Evolutionary conservation across 2,329 filamentous ascomycete species (phyloP).

Genomic region (Aspergillus sp.): DNA sequence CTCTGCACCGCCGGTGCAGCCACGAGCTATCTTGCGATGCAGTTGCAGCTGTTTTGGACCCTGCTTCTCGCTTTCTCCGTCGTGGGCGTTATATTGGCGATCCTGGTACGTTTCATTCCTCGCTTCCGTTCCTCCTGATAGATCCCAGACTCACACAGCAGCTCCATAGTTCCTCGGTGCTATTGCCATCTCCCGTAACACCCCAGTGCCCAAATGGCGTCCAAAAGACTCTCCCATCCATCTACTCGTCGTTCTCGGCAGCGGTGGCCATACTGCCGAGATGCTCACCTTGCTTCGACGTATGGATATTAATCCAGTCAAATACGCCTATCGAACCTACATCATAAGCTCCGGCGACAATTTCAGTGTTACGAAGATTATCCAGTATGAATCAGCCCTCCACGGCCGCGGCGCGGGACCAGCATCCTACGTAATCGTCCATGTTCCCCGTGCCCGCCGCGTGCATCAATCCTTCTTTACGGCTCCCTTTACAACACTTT

Average conservation of each 20-base stretch:
- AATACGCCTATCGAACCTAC: conserved; percentile 72
- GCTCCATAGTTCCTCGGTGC: conserved; percentile 24
- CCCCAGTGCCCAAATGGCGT: conserved; percentile 30
- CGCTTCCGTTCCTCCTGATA: not conserved
- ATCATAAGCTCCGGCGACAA: conserved; percentile 74
- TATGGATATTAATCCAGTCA: conserved; percentile 47
- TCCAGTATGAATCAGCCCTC: conserved; percentile 59
- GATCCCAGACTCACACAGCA: not conserved
- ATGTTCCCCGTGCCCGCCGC: conserved; percentile 72
- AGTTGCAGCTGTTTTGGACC: not conserved
- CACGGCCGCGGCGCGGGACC: conserved; percentile 11
- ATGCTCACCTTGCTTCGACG: conserved; percentile 82
- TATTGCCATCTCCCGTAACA: conserved; percentile 32
- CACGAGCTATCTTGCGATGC: not conserved
- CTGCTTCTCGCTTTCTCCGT: not conserved
- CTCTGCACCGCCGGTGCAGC: not conserved
- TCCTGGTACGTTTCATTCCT: conserved; percentile 7
- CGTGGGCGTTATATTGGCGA: not conserved
- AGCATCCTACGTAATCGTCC: conserved; percentile 60
- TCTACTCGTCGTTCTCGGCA: conserved; percentile 81
- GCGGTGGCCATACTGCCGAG: conserved; percentile 91
- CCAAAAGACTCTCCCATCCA: conserved; percentile 49
- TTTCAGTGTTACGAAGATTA: conserved; percentile 65
- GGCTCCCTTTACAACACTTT: conserved; percentile 67
- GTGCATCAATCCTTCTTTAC: conserved; percentile 80